Evolutionary conservation across 2,329 filamentous ascomycete genomes (phyloP).

Genomic region (Westerdykella aurantiaca): DNA sequence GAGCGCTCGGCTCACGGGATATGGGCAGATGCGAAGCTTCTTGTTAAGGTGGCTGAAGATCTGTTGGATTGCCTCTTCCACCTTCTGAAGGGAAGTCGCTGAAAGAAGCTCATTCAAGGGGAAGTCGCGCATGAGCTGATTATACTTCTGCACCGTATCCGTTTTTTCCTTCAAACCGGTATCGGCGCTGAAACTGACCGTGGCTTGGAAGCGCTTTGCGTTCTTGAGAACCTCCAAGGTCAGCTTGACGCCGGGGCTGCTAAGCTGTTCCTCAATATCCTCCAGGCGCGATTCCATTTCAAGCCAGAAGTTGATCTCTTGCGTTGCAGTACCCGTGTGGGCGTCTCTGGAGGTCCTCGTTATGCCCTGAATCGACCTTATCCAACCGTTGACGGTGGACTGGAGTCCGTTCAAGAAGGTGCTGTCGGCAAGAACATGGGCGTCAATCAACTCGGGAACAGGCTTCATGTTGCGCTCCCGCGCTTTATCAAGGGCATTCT

Average conservation of each 20-base stretch:
- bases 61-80: conserved; percentile 79
- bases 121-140: conserved; percentile 97
- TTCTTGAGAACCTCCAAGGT: conserved; percentile 94
- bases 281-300: conserved; percentile 94
- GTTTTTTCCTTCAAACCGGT: conserved; percentile 94
- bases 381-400: conserved; percentile 93
- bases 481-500: conserved; percentile 76
- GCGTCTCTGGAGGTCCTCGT: conserved; percentile 91
- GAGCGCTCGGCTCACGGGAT: conserved; percentile 84
- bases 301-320: conserved; percentile 99
- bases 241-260: conserved; percentile 80
- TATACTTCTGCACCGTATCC: conserved; percentile 96
- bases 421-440: conserved; percentile 75
- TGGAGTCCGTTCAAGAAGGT: conserved; percentile 91
- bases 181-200: conserved; percentile 92
- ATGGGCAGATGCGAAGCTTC: conserved; percentile 93
- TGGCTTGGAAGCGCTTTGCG: conserved; percentile 96
- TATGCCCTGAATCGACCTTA: conserved; percentile 94
- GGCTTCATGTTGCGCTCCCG: conserved; percentile 60
- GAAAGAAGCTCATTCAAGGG: conserved; percentile 91
- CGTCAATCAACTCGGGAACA: conserved; percentile 71
- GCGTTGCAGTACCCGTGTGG: conserved; percentile 71
- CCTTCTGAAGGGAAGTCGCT: conserved; percentile 80
- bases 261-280: conserved; percentile 81
- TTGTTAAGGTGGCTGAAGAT: conserved; percentile 97